These are phyloP conservation scores for Peniophora sp. DNA, from an alignment of 1,284 basidiomycete species.

Conservation along the genomic window DNA sequence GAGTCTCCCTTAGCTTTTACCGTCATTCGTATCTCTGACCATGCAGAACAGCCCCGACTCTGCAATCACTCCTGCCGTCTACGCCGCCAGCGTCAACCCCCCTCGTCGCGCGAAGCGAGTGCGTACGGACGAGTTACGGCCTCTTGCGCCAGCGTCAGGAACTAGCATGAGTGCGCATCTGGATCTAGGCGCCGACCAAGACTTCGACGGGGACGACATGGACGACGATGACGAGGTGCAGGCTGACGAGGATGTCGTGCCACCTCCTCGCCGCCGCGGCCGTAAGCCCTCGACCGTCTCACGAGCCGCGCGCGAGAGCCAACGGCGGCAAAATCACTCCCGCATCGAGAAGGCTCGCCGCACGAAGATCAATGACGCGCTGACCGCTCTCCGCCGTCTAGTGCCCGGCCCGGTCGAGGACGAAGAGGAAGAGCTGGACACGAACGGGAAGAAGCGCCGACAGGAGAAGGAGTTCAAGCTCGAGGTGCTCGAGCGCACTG, in stretches of 20 bases:
- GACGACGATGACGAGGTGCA: slow-evolving; percentile 16
- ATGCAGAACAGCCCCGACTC: background rate
- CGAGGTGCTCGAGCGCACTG: slow-evolving; percentile 69
- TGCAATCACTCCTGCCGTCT: slow-evolving; percentile 15
- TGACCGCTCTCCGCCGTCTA: slow-evolving; percentile 55
- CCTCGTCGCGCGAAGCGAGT: slow-evolving; percentile 47
- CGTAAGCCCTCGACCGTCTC: slow-evolving; percentile 63
- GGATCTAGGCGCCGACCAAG: background rate
- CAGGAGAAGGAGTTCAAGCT: slow-evolving; percentile 75
- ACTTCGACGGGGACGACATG: slow-evolving; percentile 8
- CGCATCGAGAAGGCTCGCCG: slow-evolving; percentile 77
- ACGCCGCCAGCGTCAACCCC: slow-evolving; percentile 48
- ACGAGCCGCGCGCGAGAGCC: slow-evolving; percentile 64
- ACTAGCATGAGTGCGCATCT: slow-evolving; percentile 8
- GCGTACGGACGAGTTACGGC: slow-evolving; percentile 14
- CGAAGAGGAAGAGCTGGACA: slow-evolving; percentile 19
- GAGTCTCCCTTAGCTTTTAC: no score
- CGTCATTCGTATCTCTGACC: background rate
- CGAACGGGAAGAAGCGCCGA: slow-evolving; percentile 25
- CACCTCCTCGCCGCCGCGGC: slow-evolving; percentile 44
- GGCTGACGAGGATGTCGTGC: slow-evolving; percentile 15
- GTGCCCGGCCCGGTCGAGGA: slow-evolving; percentile 43
- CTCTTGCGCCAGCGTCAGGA: slow-evolving; percentile 13
- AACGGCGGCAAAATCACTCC: slow-evolving; percentile 75
- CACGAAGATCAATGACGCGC: slow-evolving; percentile 78